These are phyloP conservation scores for Hyphopichia pseudoburtonii DNA, from an alignment of 1,139 yeast species.

Conservation along the genomic window DNA sequence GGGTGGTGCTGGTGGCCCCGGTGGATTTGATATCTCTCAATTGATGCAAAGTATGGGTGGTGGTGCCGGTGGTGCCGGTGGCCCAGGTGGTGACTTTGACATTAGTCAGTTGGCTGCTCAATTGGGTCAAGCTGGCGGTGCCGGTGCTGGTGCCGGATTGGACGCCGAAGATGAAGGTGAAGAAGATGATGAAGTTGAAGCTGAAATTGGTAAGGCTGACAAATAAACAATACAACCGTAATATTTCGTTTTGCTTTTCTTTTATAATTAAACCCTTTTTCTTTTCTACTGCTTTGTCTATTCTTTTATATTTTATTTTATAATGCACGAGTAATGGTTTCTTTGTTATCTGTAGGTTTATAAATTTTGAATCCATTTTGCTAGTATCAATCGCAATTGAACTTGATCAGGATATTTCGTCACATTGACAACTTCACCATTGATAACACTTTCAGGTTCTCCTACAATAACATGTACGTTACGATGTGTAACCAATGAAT, in stretches of 20 bases:
- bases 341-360: no score
- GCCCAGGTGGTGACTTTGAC: slow-evolving; percentile 34
- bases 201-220: slow-evolving; percentile 13
- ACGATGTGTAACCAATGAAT: no score
- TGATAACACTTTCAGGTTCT: no score
- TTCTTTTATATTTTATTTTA: background rate
- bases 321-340: background rate
- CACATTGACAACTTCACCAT: background rate
- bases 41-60: slow-evolving; percentile 22
- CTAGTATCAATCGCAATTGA: slow-evolving; percentile 10
- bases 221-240: no score
- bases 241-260: no score
- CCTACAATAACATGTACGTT: no score
- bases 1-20: slow-evolving; percentile 35
- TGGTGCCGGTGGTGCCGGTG: slow-evolving; percentile 26
- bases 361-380: slow-evolving; percentile 10
- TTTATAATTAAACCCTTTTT: no score
- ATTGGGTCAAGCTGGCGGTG: slow-evolving; percentile 43
- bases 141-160: slow-evolving; percentile 24
- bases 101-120: slow-evolving; percentile 43
- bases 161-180: slow-evolving; percentile 32
- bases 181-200: slow-evolving; percentile 26
- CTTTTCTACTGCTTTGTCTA: background rate
- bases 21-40: slow-evolving; percentile 23
- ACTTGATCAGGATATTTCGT: no score